Conservation (phyloP, 495 filamentous ascomycete genomes). For the Penicillium simplicissimum region DNA sequence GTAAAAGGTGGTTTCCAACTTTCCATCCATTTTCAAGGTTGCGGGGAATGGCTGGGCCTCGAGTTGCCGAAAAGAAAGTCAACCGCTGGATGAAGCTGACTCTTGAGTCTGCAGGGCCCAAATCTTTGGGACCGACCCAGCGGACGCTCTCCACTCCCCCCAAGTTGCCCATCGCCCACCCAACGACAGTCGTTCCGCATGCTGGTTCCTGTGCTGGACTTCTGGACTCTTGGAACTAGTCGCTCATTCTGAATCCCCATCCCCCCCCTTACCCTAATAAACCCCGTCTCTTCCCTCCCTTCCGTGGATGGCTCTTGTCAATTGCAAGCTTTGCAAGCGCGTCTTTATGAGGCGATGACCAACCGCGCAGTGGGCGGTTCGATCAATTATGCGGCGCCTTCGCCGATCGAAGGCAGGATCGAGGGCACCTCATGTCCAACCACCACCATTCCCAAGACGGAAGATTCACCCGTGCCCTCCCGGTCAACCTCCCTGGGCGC, state of each 20-base stretch:
- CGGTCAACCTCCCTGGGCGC: constrained; percentile 33
- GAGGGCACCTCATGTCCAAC: constrained; percentile 21
- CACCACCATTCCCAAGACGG: constrained; percentile 26
- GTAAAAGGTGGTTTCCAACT: not conserved
- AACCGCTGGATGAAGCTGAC: not conserved
- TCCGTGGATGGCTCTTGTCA: constrained; percentile 35
- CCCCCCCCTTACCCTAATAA: not conserved
- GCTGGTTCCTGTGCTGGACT: constrained; percentile 1
- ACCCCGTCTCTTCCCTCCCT: constrained; percentile 1
- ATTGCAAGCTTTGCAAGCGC: constrained; percentile 20
- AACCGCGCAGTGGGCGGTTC: constrained; percentile 31
- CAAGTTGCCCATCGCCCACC: not conserved
- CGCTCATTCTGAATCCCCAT: not conserved
- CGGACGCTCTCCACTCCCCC: constrained; percentile 7
- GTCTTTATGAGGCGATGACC: constrained; percentile 44
- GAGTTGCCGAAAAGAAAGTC: not conserved
- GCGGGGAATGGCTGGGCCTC: constrained; percentile 4
- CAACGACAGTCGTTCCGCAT: not conserved
- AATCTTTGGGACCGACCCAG: not conserved
- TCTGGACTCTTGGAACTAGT: constrained; percentile 1
- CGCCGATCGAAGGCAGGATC: constrained; percentile 24
- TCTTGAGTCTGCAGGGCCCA: not conserved
- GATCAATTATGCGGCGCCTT: constrained; percentile 33
- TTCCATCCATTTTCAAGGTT: not conserved
- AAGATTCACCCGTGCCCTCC: constrained; percentile 36